Conservation (phyloP, 768 basidiomycete species). For the Hypholoma fasciculare region DNA sequence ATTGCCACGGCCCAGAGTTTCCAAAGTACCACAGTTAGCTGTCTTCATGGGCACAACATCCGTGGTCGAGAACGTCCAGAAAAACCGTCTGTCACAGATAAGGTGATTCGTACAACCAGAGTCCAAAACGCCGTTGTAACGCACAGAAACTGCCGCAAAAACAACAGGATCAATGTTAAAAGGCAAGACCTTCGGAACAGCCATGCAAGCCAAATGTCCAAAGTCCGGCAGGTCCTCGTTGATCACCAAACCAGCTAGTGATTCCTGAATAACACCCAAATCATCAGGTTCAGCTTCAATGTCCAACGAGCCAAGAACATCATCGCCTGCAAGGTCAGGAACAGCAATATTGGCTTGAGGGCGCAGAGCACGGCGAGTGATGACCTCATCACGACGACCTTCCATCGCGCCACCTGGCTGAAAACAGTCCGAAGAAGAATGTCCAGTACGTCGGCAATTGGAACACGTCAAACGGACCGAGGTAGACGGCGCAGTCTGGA, state of each 20-base stretch:
- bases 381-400: constrained; percentile 5
- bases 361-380: not conserved
- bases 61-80: constrained; percentile 7
- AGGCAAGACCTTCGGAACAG: not conserved
- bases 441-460: constrained; percentile 2
- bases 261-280: not conserved
- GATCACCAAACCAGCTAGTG: not conserved
- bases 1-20: not conserved
- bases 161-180: not conserved
- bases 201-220: not conserved
- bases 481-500: not conserved
- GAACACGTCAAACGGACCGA: not conserved
- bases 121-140: constrained; percentile 7
- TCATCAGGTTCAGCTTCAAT: no score
- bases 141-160: not conserved
- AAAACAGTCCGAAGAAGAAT: constrained; percentile 2
- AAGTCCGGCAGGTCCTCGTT: not conserved
- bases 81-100: constrained; percentile 1
- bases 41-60: not conserved
- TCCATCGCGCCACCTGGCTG: constrained; percentile 14
- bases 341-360: not conserved
- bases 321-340: not conserved
- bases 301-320: not conserved
- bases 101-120: constrained; percentile 9
- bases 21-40: constrained; percentile 11